Percentiles rank a stretch among this genome's conserved stretches.
Conservation (phyloP, 1,284 basidiomycete genomes). For the Moniliophthora roreri region DNA sequence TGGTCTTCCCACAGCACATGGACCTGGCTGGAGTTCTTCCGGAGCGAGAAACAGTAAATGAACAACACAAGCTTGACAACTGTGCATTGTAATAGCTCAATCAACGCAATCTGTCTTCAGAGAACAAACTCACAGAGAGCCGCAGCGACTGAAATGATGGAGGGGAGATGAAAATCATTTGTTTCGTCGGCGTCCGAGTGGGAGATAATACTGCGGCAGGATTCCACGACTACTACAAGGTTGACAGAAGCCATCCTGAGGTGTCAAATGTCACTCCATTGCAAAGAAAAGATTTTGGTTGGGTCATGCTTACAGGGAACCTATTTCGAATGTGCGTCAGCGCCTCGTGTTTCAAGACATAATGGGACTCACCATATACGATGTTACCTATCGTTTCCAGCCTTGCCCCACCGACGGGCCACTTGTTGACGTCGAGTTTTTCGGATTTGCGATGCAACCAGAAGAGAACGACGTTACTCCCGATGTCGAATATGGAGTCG, state of each 20-base stretch:
- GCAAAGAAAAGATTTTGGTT: conserved; percentile 2
- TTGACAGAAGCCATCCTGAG: conserved; percentile 83
- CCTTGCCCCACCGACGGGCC: conserved; percentile 90
- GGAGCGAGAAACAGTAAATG: conserved; percentile 81
- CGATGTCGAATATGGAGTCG: conserved; percentile 89
- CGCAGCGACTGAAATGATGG: conserved; percentile 79
- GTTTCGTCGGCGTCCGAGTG: conserved; percentile 53
- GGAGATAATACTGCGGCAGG: conserved; percentile 67
- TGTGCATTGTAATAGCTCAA: conserved; percentile 27
- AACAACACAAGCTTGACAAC: conserved; percentile 87
- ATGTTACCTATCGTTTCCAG: conserved; percentile 92
- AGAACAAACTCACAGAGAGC: conserved; percentile 63
- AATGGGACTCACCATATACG: conserved; percentile 65
- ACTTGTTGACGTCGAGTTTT: conserved; percentile 77
- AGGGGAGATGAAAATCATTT: conserved; percentile 77
- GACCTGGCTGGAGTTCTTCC: conserved; percentile 85
- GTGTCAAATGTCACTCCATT: background rate
- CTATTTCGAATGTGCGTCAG: conserved; percentile 35
- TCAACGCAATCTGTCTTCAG: background rate
- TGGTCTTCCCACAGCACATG: conserved; percentile 95
- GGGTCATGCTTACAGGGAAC: conserved; percentile 62
- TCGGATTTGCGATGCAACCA: conserved; percentile 78
- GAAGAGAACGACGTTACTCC: conserved; percentile 86
- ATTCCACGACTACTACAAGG: conserved; percentile 84
- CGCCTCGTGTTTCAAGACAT: background rate